Evolutionary conservation across 441 rosid species (phyloP), one percentile per base, ranked within the genome.

Genomic region (Populus hybrid): DNA sequence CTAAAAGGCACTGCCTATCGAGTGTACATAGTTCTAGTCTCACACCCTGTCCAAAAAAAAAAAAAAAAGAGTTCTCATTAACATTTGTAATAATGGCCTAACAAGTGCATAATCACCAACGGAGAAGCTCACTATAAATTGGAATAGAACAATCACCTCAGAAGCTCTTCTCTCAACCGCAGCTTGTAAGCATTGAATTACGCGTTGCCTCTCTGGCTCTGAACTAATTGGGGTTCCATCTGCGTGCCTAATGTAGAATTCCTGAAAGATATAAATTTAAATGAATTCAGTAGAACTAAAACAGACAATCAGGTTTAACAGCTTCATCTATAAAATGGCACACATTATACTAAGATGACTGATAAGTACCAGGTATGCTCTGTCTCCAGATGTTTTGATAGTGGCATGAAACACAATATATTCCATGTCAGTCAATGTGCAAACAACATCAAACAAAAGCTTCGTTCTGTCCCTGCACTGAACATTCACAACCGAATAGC

Each of bases 391-490:
- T 0, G 99, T 91, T 18, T 90, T 85, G 83, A 95, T 86, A 0
- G 98, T 95, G 38, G 90, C 97, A 64, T 95, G 99, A 50, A 88
- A 93, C 78, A 95, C 99, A 3, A 87, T 88, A 73, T 95, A 95
- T 36, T 92, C 94, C 99, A 95, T 95, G 76, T 95, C 98, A 6
- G 99, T 95, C 82, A 95, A 85, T 7, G 98, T 93, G 86, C 98
- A 95, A 40, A 95, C 95, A 71, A 95, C 92, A 63, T 95, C 99
- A 5, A 95, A 93, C 76, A 95, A 61, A 74, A 95, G 94, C 85
- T 86, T 92, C 30, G 90, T 85, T 50, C 98, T 83, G 79, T 95
- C 99, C 80, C 81, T 89, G 75, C 95, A 92, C 74, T 95, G 97
- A 82, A 95, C 94, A 72, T 89, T 93, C 74, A 95, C 95, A 2